Conservation (phyloP, 306 rosid genomes). For the Castanea sativa region DNA sequence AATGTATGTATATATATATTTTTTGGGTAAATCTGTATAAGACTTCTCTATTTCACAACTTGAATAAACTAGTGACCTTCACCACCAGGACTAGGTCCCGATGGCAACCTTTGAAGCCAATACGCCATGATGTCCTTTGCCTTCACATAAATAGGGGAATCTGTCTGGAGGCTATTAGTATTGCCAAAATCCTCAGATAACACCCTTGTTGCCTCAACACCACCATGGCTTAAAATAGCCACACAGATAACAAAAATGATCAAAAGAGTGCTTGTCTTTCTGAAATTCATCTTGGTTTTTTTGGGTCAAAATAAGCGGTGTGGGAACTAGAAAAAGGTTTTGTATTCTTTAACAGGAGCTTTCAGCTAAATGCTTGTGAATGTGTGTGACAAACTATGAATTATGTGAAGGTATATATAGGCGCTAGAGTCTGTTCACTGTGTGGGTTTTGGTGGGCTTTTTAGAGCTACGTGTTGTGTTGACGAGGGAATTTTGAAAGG, state of each 20-base stretch:
- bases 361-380: not conserved
- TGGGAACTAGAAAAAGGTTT: no score
- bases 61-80: slow-evolving; percentile 26
- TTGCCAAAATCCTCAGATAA: slow-evolving; percentile 25
- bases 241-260: no score
- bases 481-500: not conserved
- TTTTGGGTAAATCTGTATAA: not conserved
- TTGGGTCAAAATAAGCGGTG: no score
- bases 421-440: not conserved
- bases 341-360: not conserved
- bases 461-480: not conserved
- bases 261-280: no score
- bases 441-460: not conserved
- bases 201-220: slow-evolving; percentile 30
- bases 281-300: not conserved
- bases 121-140: slow-evolving; percentile 24
- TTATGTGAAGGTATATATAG: slow-evolving; percentile 8
- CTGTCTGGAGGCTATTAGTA: slow-evolving; percentile 23
- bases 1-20: no score
- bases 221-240: not conserved
- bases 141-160: slow-evolving; percentile 21
- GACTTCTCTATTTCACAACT: not conserved
- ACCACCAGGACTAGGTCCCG: slow-evolving; percentile 30
- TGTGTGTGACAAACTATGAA: not conserved
- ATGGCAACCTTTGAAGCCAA: slow-evolving; percentile 31